A percentile compares a stretch with the other conserved stretches of the same genome.
phyloP scores from a whole-genome alignment of 805 yeast genomes.

The Barnettozyma wickerhamii region DNA sequence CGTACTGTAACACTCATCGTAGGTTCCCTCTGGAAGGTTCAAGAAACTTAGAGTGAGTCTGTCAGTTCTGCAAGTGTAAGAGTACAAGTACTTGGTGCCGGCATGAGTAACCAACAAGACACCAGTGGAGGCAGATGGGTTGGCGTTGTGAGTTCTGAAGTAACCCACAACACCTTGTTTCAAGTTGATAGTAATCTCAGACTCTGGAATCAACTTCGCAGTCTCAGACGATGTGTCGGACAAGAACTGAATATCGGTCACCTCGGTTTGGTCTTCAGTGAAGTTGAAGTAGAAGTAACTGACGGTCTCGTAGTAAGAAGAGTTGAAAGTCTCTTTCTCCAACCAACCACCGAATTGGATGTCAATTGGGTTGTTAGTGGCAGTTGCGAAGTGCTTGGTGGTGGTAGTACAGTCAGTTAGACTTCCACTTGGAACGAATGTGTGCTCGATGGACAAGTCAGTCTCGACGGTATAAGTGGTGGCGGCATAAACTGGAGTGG shows the following conservation, averaged over 20 bases:
- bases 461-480: not conserved
- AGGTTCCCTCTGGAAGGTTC: slow-evolving; percentile 1
- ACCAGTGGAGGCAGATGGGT: slow-evolving; percentile 2
- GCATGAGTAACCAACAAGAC: slow-evolving; percentile 6
- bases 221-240: slow-evolving; percentile 4
- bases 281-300: slow-evolving; percentile 14
- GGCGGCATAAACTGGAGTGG: no score
- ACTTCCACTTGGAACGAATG: no score
- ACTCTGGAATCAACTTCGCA: slow-evolving; percentile 1
- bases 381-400: no score
- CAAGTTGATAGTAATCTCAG: slow-evolving; percentile 16
- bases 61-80: slow-evolving; percentile 5
- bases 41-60: not conserved
- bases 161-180: slow-evolving; percentile 15
- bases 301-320: no score
- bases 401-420: no score
- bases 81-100: slow-evolving; percentile 8
- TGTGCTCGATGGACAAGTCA: no score
- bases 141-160: not conserved
- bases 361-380: no score
- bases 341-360: not conserved
- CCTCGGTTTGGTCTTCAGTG: slow-evolving; percentile 14
- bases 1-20: slow-evolving; percentile 7
- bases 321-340: no score
- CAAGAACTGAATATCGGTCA: slow-evolving; percentile 15